Evolutionary conservation across 202 grass and related monocot species (phyloP).

Genomic region (Schoenoplectus triqueter): DNA sequence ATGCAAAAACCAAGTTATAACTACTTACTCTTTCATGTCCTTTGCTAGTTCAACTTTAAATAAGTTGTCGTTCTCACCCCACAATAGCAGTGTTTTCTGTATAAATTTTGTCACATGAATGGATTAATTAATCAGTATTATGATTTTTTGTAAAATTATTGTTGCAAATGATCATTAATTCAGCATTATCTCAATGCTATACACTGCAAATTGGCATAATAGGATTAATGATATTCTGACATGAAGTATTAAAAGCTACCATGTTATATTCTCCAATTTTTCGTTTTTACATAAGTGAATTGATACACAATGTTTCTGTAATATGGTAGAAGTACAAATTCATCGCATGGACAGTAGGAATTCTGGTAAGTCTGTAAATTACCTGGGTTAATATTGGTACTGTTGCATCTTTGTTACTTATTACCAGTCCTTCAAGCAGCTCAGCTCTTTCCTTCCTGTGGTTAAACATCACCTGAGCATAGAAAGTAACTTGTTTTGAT

Average conservation of each 20-base stretch:
- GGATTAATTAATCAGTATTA: background rate
- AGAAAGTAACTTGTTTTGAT: background rate
- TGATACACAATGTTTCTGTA: background rate
- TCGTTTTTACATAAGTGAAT: background rate
- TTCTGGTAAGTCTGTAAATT: constrained; percentile 14
- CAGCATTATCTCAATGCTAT: background rate
- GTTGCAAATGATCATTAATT: background rate
- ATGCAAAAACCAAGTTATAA: background rate
- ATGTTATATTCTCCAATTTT: background rate
- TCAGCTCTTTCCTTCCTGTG: constrained; percentile 89
- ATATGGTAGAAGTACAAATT: background rate
- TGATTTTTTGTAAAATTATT: background rate
- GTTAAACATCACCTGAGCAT: constrained; percentile 79
- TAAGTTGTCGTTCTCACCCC: constrained; percentile 88
- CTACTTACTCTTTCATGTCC: constrained; percentile 76
- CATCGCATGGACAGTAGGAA: background rate
- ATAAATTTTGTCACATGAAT: constrained; percentile 23
- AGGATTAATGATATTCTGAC: constrained; percentile 9
- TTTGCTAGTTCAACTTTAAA: constrained; percentile 79
- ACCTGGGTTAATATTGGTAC: constrained; percentile 72
- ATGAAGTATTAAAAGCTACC: background rate
- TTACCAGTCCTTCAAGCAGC: constrained; percentile 82
- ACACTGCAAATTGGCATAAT: background rate
- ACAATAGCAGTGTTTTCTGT: constrained; percentile 85
- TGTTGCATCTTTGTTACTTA: constrained; percentile 81